Conservation (phyloP, 176 grass and related monocot species). For the Calamus simplicifolius region DNA sequence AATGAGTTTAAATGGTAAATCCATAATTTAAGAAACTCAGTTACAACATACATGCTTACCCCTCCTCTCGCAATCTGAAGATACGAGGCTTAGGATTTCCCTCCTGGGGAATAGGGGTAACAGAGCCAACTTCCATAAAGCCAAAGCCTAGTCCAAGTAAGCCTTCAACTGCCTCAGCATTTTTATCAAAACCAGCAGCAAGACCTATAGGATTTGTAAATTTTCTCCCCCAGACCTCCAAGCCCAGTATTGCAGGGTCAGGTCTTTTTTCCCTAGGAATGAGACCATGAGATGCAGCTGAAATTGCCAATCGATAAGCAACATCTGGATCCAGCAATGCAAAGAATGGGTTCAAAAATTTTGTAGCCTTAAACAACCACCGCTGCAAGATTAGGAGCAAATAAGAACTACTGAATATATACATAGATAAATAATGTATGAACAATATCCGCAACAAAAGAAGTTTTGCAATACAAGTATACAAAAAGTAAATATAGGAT, state of each 20-base stretch:
- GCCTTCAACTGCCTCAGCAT: slow-evolving; percentile 88
- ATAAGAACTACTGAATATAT: too few species aligned
- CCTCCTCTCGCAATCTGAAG: slow-evolving; percentile 68
- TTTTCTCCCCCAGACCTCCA: slow-evolving; percentile 84
- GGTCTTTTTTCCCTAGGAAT: slow-evolving; percentile 88
- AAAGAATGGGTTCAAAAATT: slow-evolving; percentile 78
- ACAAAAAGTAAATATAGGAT: too few species aligned
- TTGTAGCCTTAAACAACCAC: slow-evolving; percentile 81
- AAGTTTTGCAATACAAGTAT: too few species aligned
- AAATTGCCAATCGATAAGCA: slow-evolving; percentile 71
- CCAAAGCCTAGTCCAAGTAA: slow-evolving; percentile 87
- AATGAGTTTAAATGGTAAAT: too few species aligned
- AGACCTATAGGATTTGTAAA: slow-evolving; percentile 87
- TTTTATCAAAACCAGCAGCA: slow-evolving; percentile 98
- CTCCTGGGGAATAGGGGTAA: slow-evolving; percentile 87
- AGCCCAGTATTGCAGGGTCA: slow-evolving; percentile 61
- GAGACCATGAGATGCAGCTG: slow-evolving; percentile 74
- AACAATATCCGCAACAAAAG: too few species aligned
- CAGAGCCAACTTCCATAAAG: slow-evolving; percentile 97
- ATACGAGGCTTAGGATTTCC: slow-evolving; percentile 94
- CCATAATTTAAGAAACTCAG: background rate
- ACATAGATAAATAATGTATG: too few species aligned
- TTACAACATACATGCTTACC: slow-evolving; percentile 38
- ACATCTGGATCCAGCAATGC: slow-evolving; percentile 77
- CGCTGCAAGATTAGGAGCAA: slow-evolving; percentile 29